A percentile compares a stretch with the other conserved stretches of the same genome.
Evolutionary conservation across 2,329 filamentous ascomycete genomes (phyloP).

Genomic region (Neofusicoccum sp.): DNA sequence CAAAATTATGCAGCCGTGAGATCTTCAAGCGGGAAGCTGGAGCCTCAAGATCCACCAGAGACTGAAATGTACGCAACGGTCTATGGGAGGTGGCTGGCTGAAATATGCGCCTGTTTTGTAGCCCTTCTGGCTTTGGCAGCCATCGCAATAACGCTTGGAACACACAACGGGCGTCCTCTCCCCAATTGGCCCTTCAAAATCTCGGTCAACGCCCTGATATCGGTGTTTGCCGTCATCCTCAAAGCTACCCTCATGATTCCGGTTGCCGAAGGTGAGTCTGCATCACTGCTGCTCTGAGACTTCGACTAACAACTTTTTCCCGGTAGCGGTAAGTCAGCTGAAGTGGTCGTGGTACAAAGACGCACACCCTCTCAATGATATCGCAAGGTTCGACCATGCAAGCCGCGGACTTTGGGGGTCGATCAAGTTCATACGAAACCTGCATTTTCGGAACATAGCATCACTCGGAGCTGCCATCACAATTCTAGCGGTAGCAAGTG

Average conservation of each 20-base stretch:
- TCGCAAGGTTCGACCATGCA: neutral
- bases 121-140: neutral
- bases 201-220: neutral
- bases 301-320: neutral
- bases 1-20: neutral
- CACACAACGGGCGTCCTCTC: neutral
- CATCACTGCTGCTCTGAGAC: neutral
- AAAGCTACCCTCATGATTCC: slow-evolving; percentile 2
- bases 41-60: no score
- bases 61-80: no score
- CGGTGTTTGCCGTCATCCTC: neutral
- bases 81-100: neutral
- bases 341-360: slow-evolving; percentile 5
- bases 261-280: neutral
- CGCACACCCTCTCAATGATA: neutral
- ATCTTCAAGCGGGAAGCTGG: no score
- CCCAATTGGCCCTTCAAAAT: neutral
- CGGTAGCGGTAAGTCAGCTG: neutral
- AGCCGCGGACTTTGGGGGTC: neutral
- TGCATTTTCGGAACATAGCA: neutral
- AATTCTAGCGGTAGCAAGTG: neutral
- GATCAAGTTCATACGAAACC: neutral
- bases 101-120: neutral
- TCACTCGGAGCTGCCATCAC: neutral
- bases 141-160: neutral